Base-by-base conservation (phyloP, 2,329 filamentous ascomycete species). In the Colletotrichum horii region DNA sequence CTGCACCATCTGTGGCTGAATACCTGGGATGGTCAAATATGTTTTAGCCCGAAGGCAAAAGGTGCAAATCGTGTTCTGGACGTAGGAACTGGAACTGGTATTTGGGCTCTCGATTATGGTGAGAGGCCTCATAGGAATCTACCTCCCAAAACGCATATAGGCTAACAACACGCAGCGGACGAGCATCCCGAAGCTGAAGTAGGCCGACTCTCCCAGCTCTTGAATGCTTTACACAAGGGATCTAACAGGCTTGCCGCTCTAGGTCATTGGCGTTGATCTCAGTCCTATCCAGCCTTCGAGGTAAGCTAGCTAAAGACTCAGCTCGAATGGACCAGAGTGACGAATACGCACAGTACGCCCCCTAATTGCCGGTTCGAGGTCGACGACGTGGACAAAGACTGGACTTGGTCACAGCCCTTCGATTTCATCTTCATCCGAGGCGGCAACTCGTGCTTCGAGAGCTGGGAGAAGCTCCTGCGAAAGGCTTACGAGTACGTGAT, bases 401-500 rank as follows among this genome's bases (percentile, higher is more conserved):
- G 78, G 79, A 78, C 79, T 6, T 82, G 78, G 77, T 75, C 77
- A 2, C 77, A 80, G 32, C 85, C 87, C 2, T 91, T 91, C 80
- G 91, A 93, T 82, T 90, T 89, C 79, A 89, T 93, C 78, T 91
- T 92, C 79, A 88, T 88, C 7, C 87, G 89, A 58, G 85, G 89
- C 77, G 84, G 92, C 78, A 84, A 87, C 4, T 90, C 91, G 64
- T 86, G 87, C 66, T 88, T 92, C 76, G 82, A 84, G 5, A 89
- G 91, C 77, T 92, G 90, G 81, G 85, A 87, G 38, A 85, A 87
- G 38, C 80, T 92, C 15, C 84, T 92, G 70, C 82, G 83, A 55
- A 88, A 88, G 71, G 81, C 88, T 4, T 89, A 82, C 61, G 80
- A 84, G 70, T 79, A 12, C 19, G 58, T 28, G 52, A 5, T 2